Base-by-base conservation (phyloP, 495 filamentous ascomycete species). In the Xylaria curta region DNA sequence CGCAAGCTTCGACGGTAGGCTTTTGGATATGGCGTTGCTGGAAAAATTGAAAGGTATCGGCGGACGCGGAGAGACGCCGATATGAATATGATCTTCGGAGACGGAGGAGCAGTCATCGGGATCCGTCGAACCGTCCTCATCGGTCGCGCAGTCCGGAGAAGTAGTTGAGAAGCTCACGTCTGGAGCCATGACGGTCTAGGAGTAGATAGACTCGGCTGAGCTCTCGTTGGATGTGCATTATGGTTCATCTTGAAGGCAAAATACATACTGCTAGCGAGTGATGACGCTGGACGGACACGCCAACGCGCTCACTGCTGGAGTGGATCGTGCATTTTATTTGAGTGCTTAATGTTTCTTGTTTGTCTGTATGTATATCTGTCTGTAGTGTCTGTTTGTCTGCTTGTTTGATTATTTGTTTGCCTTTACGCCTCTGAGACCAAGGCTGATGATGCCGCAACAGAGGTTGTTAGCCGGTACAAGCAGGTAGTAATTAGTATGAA, bases 71-170 rank as follows among this genome's bases (percentile, higher is more conserved):
- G 70, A 60, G 46, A 72, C 58, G 31, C 76, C 74, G 53, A 76
- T 73, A 66, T 79, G 74, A 5, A 76, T 69, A 47, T 73, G 75
- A n/a, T 76, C 72, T 40, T 76, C 77, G 28, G 74, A 75, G 21
- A 47, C 59, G 46, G 74, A 75, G 15, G 74, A 75, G 62, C 58
- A 69, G 69, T 73, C 66, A 12, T 76, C 71, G 63, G 74, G 66
- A 64, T 74, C 72, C 21, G 73, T 69, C 68, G 68, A 77, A 51
- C 67, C 66, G 53, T 60, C 33, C 58, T 77, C 75, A 59, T 73
- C 73, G 36, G 66, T 71, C 17, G 67, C 72, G 56, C 72, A 74
- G 12, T 72, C 76, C 33, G 61, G 75, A 31, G 77, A 79, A 51
- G 71, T 33, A 31, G 74, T 44, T 36, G 76, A 67, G 72, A 74